phyloP scores from a whole-genome alignment of 208 protist genomes.

The Trypanosomatidae sp. region DNA sequence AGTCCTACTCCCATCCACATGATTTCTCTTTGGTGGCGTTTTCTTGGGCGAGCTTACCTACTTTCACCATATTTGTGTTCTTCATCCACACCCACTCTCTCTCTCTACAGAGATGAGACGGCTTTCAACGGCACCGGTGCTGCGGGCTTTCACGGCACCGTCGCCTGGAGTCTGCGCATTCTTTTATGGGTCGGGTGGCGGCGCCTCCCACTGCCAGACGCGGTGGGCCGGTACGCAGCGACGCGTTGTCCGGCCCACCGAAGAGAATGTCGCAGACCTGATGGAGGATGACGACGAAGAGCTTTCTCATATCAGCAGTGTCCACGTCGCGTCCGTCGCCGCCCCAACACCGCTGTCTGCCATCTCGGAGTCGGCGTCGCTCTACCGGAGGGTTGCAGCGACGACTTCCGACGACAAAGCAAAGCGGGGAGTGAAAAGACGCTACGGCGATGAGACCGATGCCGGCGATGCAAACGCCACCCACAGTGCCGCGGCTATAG shows the following conservation, averaged over 20 bases:
- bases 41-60: not conserved
- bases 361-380: slow-evolving; percentile 4
- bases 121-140: not conserved
- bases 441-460: not conserved
- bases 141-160: not conserved
- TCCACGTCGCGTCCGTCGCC: not conserved
- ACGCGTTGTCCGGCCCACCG: slow-evolving; percentile 21
- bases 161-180: not conserved
- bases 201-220: slow-evolving; percentile 4
- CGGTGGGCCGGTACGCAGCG: slow-evolving; percentile 20
- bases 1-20: not conserved
- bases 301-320: not conserved
- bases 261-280: slow-evolving; percentile 19
- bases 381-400: slow-evolving; percentile 8
- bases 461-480: not conserved
- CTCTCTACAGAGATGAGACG: slow-evolving; percentile 3
- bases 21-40: not conserved
- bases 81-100: too few species aligned
- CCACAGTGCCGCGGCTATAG: not conserved
- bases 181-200: not conserved
- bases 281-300: slow-evolving; percentile 25
- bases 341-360: slow-evolving; percentile 8
- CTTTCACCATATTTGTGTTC: not conserved
- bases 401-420: not conserved
- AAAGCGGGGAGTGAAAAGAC: not conserved